Conservation (phyloP, 257 asterid genomes). For the Primulina tabacum region DNA sequence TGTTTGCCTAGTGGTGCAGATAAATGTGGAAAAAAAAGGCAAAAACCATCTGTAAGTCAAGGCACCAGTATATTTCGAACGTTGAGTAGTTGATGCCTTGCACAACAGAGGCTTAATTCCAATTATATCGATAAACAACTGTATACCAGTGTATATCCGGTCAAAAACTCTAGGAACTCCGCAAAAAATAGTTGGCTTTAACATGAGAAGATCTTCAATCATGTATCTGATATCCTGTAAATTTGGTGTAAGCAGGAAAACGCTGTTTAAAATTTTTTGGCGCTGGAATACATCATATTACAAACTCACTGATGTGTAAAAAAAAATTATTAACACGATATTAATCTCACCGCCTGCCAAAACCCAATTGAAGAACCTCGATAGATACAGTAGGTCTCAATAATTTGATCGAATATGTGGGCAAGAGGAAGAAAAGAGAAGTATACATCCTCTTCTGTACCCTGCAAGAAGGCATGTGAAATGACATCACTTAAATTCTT, state of each 20-base stretch:
- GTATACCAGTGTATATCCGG: conserved; percentile 72
- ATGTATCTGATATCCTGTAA: conserved; percentile 81
- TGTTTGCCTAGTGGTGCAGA: too few relatives aligned
- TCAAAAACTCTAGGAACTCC: conserved; percentile 96
- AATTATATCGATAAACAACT: not conserved
- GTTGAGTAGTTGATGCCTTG: not conserved
- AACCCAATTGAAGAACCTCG: conserved; percentile 82
- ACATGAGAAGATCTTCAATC: conserved; percentile 75
- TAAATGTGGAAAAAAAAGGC: too few relatives aligned
- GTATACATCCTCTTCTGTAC: conserved; percentile 62
- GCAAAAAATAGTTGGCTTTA: conserved; percentile 83
- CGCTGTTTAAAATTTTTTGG: not conserved
- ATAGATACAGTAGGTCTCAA: conserved; percentile 65
- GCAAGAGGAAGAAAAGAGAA: conserved; percentile 96
- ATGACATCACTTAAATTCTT: not conserved
- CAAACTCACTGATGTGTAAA: not conserved
- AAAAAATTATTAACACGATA: not conserved
- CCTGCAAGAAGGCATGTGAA: conserved; percentile 38
- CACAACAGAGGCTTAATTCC: not conserved
- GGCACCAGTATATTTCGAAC: not conserved
- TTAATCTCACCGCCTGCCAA: conserved; percentile 87
- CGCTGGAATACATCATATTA: not conserved
- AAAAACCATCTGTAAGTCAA: too few relatives aligned
- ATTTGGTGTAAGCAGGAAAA: conserved; percentile 8
- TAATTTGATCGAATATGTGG: conserved; percentile 82